A percentile compares a stretch with the other conserved stretches of the same genome.
These are phyloP conservation scores for Suillus subalutaceus DNA, from an alignment of 768 basidiomycete species.

Conservation along the genomic window DNA sequence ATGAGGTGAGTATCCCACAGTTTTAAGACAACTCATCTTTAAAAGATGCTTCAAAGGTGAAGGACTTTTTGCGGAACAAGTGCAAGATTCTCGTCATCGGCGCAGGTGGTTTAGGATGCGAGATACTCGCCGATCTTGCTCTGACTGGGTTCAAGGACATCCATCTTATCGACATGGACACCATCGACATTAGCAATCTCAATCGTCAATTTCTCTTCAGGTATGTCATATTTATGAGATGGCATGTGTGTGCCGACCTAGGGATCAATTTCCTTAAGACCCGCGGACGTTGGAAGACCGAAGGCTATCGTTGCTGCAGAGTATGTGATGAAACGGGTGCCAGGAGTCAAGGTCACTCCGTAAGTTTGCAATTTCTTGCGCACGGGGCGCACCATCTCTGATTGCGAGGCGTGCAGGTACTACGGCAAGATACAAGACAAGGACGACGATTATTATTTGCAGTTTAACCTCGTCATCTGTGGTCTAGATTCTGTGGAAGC, in stretches of 20 bases:
- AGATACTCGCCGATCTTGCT: constrained; percentile 96
- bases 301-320: constrained; percentile 95
- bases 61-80: constrained; percentile 77
- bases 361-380: constrained; percentile 44
- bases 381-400: constrained; percentile 6
- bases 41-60: constrained; percentile 57
- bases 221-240: constrained; percentile 43
- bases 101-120: constrained; percentile 95
- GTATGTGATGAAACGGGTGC: constrained; percentile 95
- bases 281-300: constrained; percentile 88
- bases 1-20: constrained; percentile 55
- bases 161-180: constrained; percentile 99
- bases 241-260: neutral
- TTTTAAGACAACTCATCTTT: constrained; percentile 2
- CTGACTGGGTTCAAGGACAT: constrained; percentile 97
- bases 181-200: constrained; percentile 98
- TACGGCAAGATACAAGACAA: constrained; percentile 99
- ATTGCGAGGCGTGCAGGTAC: constrained; percentile 56
- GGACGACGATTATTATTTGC: constrained; percentile 90
- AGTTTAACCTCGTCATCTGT: constrained; percentile 96
- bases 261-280: constrained; percentile 45
- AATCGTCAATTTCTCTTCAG: constrained; percentile 98
- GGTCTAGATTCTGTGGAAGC: constrained; percentile 98
- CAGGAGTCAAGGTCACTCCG: constrained; percentile 97
- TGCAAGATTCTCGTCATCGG: constrained; percentile 98